Evolutionary conservation across 2,329 filamentous ascomycete genomes (phyloP).

Genomic region (Xylaria hypoxylon): DNA sequence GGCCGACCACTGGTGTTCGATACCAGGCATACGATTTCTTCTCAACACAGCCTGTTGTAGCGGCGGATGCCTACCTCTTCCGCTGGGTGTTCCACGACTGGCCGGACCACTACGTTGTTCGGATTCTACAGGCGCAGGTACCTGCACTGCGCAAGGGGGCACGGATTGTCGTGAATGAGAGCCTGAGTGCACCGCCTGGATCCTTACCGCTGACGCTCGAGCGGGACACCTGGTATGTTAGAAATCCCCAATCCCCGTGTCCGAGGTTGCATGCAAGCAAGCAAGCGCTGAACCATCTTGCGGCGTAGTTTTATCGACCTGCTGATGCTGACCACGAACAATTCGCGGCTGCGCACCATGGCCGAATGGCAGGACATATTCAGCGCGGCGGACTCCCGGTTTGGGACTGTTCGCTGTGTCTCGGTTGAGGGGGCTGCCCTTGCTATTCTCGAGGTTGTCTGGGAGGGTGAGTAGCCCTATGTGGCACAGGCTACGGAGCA

Average conservation of each 20-base stretch:
- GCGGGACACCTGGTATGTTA: not conserved
- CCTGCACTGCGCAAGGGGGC: conserved; percentile 11
- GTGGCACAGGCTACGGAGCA: too few species aligned
- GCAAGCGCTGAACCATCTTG: not conserved
- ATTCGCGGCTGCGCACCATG: conserved; percentile 25
- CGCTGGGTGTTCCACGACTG: conserved; percentile 36
- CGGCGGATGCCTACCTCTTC: conserved; percentile 30
- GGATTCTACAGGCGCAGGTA: conserved; percentile 22
- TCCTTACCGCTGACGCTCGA: conserved; percentile 22
- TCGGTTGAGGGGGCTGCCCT: conserved; percentile 7
- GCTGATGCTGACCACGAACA: conserved; percentile 20
- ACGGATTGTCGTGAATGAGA: conserved; percentile 20
- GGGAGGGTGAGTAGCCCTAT: conserved; percentile 1
- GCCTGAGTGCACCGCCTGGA: conserved; percentile 8
- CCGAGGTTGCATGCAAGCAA: not conserved
- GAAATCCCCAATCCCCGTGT: not conserved
- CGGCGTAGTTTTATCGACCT: conserved; percentile 16
- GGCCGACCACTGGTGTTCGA: too few species aligned
- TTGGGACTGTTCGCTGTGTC: conserved; percentile 17
- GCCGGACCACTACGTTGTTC: conserved; percentile 23
- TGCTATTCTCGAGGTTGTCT: conserved; percentile 22
- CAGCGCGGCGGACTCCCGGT: conserved; percentile 20
- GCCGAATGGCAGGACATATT: conserved; percentile 27
- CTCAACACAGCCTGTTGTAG: conserved; percentile 21
- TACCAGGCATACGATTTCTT: conserved; percentile 34